Evolutionary conservation across 2,329 filamentous ascomycete species (phyloP), one percentile per base, ranked within the genome.

Genomic region (Fusarium newnesense): DNA sequence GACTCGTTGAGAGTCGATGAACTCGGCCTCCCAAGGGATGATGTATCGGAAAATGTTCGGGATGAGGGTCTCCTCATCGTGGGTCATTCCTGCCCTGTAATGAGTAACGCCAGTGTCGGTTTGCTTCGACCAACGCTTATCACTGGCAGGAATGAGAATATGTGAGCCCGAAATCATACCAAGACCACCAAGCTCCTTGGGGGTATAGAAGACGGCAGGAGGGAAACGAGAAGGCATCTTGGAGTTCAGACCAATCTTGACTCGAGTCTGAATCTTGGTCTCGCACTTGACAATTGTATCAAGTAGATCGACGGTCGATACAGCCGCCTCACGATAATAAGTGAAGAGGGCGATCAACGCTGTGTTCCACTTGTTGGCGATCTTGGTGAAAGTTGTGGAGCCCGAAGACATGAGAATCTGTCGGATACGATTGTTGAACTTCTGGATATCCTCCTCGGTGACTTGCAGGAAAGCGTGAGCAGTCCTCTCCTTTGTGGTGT

Each of bases 331-430:
- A 81, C 96, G 94, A 81, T 99, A 99, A 83, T 99, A 99, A 0
- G 96, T 98, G 84, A 99, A 99, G 32, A 99, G 89, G 2, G 96
- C 95, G 78, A 99, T 99, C 75, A 99, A 84, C 3, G 94, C 96
- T 0, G 96, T 99, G 83, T 99, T 99, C 96, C 97, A 99, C 85
- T 99, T 99, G 85, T 99, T 99, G 52, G 97, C 96, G 79, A 99
- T 99, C 88, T 99, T 99, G 50, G 96, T 99, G 84, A 99, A 99
- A 0, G 96, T 99, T 0, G 96, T 99, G 9, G 94, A 97, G n/a
- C 96, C 97, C 66, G 96, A 98, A 16, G 96, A 98, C 96, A 99
- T 99, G 64, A 99, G 88, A 80, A 99, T 99, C 80, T 99, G 96
- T 67, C 96, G 91, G 79, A 99, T 99, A 46, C 97, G 92, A 82